phyloP scores from a whole-genome alignment of 2,329 filamentous ascomycete species.

The Arthrinium phaeospermum region DNA sequence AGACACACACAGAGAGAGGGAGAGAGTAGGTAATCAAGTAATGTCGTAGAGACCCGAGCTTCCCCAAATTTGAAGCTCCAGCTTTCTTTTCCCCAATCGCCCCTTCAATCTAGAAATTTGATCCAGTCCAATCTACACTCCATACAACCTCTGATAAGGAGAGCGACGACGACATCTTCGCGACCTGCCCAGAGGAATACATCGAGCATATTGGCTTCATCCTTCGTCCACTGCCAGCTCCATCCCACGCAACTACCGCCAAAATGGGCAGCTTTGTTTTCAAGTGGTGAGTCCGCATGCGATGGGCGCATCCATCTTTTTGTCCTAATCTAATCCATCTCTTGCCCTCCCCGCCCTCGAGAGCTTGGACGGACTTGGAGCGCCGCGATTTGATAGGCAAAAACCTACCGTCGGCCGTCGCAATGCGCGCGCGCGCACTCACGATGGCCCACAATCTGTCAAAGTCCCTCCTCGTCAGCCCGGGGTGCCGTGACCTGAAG shows the following conservation, averaged over 20 bases:
- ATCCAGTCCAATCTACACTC: background rate
- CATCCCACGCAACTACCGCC: slow-evolving; percentile 13
- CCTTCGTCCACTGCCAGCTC: background rate
- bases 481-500: slow-evolving; percentile 9
- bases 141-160: background rate
- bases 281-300: slow-evolving; percentile 63
- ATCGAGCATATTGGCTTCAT: background rate
- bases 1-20: background rate
- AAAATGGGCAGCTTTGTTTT: slow-evolving; percentile 73
- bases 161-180: background rate
- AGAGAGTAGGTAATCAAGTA: background rate
- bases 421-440: slow-evolving; percentile 9
- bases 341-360: slow-evolving; percentile 13
- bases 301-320: slow-evolving; percentile 7
- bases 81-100: slow-evolving; percentile 10
- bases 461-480: background rate
- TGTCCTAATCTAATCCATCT: background rate
- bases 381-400: background rate
- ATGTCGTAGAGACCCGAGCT: background rate
- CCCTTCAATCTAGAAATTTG: slow-evolving; percentile 19
- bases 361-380: background rate
- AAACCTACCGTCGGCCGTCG: background rate
- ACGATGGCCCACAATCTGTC: slow-evolving; percentile 5
- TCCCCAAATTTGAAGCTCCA: slow-evolving; percentile 7
- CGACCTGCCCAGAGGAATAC: background rate